Base-by-base conservation (phyloP, 768 basidiomycete species). In the Panus rudis region DNA sequence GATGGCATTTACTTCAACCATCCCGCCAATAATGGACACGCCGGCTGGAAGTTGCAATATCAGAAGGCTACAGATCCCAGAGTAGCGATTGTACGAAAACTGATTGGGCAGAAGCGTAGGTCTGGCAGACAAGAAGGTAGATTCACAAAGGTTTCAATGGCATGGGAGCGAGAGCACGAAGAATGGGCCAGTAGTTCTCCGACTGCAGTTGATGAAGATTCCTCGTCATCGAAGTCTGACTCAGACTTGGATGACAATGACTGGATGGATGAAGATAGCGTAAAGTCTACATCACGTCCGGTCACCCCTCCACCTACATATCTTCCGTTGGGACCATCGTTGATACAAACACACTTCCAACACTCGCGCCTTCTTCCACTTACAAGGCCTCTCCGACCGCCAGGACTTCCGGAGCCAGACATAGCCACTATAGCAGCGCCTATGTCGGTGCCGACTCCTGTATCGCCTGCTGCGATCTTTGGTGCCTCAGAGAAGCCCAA, bases 361-460 rank as follows among this genome's bases (percentile, higher is more conserved):
- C 84, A 89, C 55, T 53, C 64, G 0, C 64, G 69, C 25, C 65
- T 90, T 13, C 71, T 88, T n/a, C 70, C 79, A 2, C 62, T 81
- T 30, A 76, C 79, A 51, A 68, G 64, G 20, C 72, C 83, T 3
- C 62, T 87, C 3, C 75, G 76, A 1, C 74, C 79, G 1, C 79
- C 79, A 1, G 81, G 71, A 1, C 67, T 74, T 8, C 69, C 69
- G 20, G 34, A 44, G 6, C 32, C 33, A 19, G 47, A 41, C 20
- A 39, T 51, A 1, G 51, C 46, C 11, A 45, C 35, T n/a, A 67
- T 73, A 2, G 68, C 74, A 3, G 69, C 72, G 7, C 68, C 70
- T 35, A 66, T 68, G 3, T 73, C 74, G n/a, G 87, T 82, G 0
- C 87, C 86, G 1, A 92, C 89, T 0, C 89, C 89, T 1, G 85